Percentiles rank a stretch among this genome's conserved stretches.
phyloP scores from a whole-genome alignment of 2,329 filamentous ascomycete species.

The Ascochyta koolunga region DNA sequence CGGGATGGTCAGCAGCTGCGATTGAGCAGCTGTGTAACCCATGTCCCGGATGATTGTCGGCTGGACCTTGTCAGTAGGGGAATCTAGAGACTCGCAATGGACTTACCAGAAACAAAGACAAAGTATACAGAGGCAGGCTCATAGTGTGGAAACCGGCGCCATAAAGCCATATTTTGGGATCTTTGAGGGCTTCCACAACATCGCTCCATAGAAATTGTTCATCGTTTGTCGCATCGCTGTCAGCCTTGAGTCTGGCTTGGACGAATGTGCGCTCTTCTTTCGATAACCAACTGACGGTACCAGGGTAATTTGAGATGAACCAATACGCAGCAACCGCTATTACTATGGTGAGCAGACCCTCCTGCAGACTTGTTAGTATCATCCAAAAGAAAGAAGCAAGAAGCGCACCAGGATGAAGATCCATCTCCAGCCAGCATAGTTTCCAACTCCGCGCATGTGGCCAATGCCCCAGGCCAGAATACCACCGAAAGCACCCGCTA shows the following conservation, averaged over 20 bases:
- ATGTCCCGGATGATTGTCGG: constrained; percentile 59
- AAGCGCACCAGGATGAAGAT: constrained; percentile 49
- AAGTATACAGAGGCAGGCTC: constrained; percentile 58
- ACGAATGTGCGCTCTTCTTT: constrained; percentile 62
- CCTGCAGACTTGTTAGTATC: constrained; percentile 28
- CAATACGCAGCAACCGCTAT: constrained; percentile 51
- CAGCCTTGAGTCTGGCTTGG: constrained; percentile 66
- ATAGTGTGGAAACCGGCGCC: constrained; percentile 74
- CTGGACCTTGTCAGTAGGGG: constrained; percentile 41
- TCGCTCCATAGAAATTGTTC: constrained; percentile 73
- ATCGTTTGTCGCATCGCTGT: constrained; percentile 71
- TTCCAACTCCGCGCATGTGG: constrained; percentile 65
- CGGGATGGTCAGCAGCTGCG: constrained; percentile 55
- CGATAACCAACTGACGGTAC: constrained; percentile 63
- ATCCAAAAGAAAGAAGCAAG: background rate
- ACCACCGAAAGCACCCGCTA: constrained; percentile 67
- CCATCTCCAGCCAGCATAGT: constrained; percentile 49
- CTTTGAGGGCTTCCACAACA: constrained; percentile 65
- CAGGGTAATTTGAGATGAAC: constrained; percentile 71
- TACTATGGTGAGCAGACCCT: constrained; percentile 46
- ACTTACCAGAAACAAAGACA: constrained; percentile 49
- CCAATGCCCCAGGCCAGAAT: constrained; percentile 64
- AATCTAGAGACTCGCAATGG: background rate
- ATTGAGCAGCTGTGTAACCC: constrained; percentile 50
- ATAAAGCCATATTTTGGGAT: constrained; percentile 60